Evolutionary conservation across 495 filamentous ascomycete species (phyloP), one percentile per base, ranked within the genome.

Genomic region (Talaromyces ruber): DNA sequence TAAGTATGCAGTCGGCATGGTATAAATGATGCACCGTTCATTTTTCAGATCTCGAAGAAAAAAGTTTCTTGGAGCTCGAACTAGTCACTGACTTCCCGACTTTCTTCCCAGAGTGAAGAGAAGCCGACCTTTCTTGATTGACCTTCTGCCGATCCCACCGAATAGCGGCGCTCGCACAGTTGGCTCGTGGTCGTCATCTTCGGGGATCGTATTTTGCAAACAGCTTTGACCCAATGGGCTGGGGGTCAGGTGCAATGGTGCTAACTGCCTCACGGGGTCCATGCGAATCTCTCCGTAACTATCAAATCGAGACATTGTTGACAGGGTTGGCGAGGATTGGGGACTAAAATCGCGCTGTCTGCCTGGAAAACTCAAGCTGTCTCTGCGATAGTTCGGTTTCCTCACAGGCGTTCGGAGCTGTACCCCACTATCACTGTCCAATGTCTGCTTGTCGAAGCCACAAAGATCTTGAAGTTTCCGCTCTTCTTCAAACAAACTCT

Each of bases 401-500:
- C 58, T 47, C 28, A 18, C 39, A 6, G 30, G 25, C 57, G 65
- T 24, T 21, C 54, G 29, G 18, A 61, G 55, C 34, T 45, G 16
- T 59, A n/a, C 34, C 8, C 50, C 39, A 22, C 34, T 45, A 3
- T 43, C 34, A 24, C 9, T 30, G 32, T 43, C n/a, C 24, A 58
- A 21, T 12, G 26, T 32, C 55, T 58, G 18, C 54, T 29, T 34
- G n/a, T 59, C 39, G 16, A 21, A 25, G n/a, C 50, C 58, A 68
- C 86, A 86, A 8, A 87, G 87, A 67, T 88, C 79, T 61, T 83
- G 79, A 60, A 89, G 86, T 68, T 90, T 92, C 63, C 78, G 80
- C 29, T 83, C 89, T 24, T 88, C 88, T 43, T 84, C 87, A 85
- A 94, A 88, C 65, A 96, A 82, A 69, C 84, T 91, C 64, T 96